phyloP scores from a whole-genome alignment of 371 early-diverging fungal genomes.

The Actinomortierella wolfii region DNA sequence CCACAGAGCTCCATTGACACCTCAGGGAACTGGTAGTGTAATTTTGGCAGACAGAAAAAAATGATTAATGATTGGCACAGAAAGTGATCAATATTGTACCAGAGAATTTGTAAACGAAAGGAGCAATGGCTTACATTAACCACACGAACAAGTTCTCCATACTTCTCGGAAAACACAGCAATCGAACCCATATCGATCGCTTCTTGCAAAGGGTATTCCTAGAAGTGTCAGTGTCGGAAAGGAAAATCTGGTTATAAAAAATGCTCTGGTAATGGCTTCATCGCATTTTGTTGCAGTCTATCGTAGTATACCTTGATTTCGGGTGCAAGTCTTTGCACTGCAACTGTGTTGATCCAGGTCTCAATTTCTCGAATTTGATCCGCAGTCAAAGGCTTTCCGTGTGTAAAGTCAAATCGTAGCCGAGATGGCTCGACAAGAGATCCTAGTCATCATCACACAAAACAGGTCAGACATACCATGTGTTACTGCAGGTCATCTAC shows the following conservation, averaged over 20 bases:
- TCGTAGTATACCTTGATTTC: slow-evolving; percentile 43
- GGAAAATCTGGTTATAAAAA: neutral
- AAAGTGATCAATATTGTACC: no score
- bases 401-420: slow-evolving; percentile 78
- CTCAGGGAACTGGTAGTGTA: slow-evolving; percentile 49
- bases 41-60: no score
- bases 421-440: slow-evolving; percentile 69
- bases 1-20: slow-evolving; percentile 76
- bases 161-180: slow-evolving; percentile 74
- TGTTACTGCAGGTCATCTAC: no score
- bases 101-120: neutral
- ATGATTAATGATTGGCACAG: no score
- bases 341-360: slow-evolving; percentile 62
- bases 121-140: slow-evolving; percentile 48
- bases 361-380: slow-evolving; percentile 61
- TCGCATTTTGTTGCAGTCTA: no score
- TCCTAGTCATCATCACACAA: slow-evolving; percentile 30
- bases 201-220: slow-evolving; percentile 61
- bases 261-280: neutral
- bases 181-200: slow-evolving; percentile 70
- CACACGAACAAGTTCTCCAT: slow-evolving; percentile 67
- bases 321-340: slow-evolving; percentile 47
- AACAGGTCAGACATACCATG: no score
- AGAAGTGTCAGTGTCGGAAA: neutral
- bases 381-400: slow-evolving; percentile 60